A percentile compares a stretch with the other conserved stretches of the same genome.
phyloP scores from a whole-genome alignment of 306 rosid genomes.

The Gleditsia sinensis region DNA sequence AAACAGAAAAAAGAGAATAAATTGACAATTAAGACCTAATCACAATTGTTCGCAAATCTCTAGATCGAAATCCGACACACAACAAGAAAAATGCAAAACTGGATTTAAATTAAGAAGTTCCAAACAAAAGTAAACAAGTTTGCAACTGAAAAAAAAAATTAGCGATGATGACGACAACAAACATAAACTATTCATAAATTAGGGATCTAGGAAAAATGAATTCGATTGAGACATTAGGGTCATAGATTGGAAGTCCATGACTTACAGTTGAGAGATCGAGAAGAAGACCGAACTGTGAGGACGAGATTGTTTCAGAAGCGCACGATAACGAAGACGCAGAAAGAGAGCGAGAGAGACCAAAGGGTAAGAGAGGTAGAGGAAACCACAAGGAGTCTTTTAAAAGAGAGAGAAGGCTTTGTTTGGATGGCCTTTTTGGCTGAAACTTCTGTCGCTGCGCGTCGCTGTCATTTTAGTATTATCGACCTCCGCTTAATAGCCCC shows the following conservation, averaged over 20 bases:
- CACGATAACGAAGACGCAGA: slow-evolving; percentile 50
- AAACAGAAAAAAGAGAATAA: neutral
- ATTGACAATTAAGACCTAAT: slow-evolving; percentile 34
- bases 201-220: slow-evolving; percentile 59
- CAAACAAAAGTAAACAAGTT: neutral
- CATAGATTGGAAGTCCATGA: slow-evolving; percentile 41
- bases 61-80: slow-evolving; percentile 28
- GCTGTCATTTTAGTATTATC: slow-evolving; percentile 51
- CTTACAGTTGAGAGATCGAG: slow-evolving; percentile 57
- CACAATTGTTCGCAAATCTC: slow-evolving; percentile 31
- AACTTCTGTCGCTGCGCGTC: slow-evolving; percentile 55
- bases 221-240: slow-evolving; percentile 44
- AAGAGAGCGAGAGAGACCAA: slow-evolving; percentile 31
- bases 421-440: slow-evolving; percentile 76
- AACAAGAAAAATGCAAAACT: slow-evolving; percentile 19
- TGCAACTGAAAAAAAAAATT: neutral
- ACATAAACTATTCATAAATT: slow-evolving; percentile 32
- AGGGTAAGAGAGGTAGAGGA: slow-evolving; percentile 48
- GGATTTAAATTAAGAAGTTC: neutral
- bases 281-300: slow-evolving; percentile 52
- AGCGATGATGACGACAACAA: neutral
- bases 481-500: slow-evolving; percentile 39
- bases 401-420: slow-evolving; percentile 55
- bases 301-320: slow-evolving; percentile 42
- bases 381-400: slow-evolving; percentile 60